Conservation (phyloP, 768 basidiomycete genomes). For the Collybia nuda region DNA sequence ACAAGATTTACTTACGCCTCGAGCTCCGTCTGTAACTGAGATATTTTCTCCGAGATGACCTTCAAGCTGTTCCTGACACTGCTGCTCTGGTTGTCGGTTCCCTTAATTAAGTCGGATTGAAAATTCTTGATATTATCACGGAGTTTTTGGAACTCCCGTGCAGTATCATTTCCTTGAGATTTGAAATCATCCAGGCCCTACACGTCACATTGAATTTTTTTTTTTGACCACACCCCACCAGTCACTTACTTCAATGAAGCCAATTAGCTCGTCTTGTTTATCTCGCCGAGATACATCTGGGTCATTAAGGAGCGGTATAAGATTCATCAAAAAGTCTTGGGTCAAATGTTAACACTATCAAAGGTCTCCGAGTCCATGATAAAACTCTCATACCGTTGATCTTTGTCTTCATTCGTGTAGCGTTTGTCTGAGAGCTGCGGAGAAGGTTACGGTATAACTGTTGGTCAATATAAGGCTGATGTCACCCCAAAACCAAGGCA, state of each 20-base stretch:
- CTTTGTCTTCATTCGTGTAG: slow-evolving; percentile 3
- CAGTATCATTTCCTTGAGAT: not conserved
- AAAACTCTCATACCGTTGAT: not conserved
- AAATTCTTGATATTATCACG: not conserved
- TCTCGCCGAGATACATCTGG: not conserved
- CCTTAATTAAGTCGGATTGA: not conserved
- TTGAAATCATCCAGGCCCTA: slow-evolving; percentile 2
- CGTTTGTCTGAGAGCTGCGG: slow-evolving; percentile 2
- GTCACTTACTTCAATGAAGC: slow-evolving; percentile 3
- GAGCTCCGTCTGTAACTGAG: not conserved
- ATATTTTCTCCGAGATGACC: not conserved
- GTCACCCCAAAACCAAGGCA: not conserved
- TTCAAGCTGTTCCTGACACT: not conserved
- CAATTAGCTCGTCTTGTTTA: slow-evolving; percentile 1
- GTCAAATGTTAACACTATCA: not conserved
- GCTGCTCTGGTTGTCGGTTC: not conserved
- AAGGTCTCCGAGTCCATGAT: too few species aligned
- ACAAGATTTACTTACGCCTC: not conserved
- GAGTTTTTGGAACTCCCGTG: not conserved
- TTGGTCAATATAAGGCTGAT: not conserved
- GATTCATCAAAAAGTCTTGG: slow-evolving; percentile 1
- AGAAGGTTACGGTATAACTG: not conserved
- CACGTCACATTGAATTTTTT: too few species aligned
- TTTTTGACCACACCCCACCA: not conserved
- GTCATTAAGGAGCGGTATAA: slow-evolving; percentile 1